Evolutionary conservation across 257 asterid species (phyloP).

Genomic region (Galeopsis tetrahit): DNA sequence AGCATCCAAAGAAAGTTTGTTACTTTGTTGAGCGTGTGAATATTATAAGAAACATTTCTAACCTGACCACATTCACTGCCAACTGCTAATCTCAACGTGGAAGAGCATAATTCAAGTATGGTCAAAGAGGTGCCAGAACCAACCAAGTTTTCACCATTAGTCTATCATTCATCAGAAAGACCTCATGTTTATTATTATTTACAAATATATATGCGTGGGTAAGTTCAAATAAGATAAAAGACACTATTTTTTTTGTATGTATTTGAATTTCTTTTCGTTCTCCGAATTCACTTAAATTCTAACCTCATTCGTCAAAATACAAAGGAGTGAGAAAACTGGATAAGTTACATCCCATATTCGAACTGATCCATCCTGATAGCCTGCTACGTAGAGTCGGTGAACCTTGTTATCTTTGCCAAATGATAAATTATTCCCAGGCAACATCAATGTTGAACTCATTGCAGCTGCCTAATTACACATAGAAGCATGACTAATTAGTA

Average conservation of each 20-base stretch:
- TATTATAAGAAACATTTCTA: conserved; percentile 44
- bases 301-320: conserved; percentile 66
- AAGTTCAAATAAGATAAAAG: neutral
- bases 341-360: conserved; percentile 88
- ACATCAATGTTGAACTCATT: conserved; percentile 40
- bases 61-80: conserved; percentile 90
- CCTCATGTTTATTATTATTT: neutral
- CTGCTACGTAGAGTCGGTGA: conserved; percentile 65
- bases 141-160: conserved; percentile 44
- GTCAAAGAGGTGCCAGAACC: conserved; percentile 64
- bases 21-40: conserved; percentile 27
- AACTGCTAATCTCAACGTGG: conserved; percentile 73
- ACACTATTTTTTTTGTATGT: neutral
- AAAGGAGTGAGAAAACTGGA: conserved; percentile 70
- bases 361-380: conserved; percentile 89
- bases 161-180: conserved; percentile 55
- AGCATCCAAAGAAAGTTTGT: conserved; percentile 27
- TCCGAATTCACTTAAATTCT: conserved; percentile 30
- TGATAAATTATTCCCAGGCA: conserved; percentile 53
- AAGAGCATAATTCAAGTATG: conserved; percentile 64
- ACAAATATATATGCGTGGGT: neutral
- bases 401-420: conserved; percentile 53
- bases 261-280: neutral
- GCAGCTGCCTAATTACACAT: conserved; percentile 49
- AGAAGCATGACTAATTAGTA: conserved; percentile 31